Evolutionary conservation across 192 early-diverging fungal species (phyloP), one percentile per base, ranked within the genome.

Genomic region (Backusella psychrophila): DNA sequence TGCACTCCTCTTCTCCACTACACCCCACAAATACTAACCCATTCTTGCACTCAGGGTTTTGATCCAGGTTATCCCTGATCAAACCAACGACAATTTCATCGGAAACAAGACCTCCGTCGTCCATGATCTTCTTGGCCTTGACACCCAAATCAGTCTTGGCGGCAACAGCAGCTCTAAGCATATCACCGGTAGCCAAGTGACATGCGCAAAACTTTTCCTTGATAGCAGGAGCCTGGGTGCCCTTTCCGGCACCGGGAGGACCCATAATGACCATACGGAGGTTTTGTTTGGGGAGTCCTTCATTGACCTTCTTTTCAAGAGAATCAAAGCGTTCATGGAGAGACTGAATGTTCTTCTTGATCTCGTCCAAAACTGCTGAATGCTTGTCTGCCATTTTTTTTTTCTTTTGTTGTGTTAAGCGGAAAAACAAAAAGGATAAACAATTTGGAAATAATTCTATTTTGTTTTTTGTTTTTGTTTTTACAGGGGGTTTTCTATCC

Each of bases 121-220:
- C 98, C 97, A 99, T 98, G 83, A 99, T 90, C 90, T 96, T 96
- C 90, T 99, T 99, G 76, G 97, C 98, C 83, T 96, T 89, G 80
- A 95, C 85, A 71, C 97, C 97, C 71, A 97, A 89, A 80, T 90
- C 90, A 68, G 96, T 96, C 77, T 96, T 96, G 76, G 92, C 92
- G 7, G 91, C 76, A 71, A 99, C 96, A 71, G 96, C 97, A 41
- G 96, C 97, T 70, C 98, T 91, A 68, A 99, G 90, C 98, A 99
- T 99, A 83, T 99, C 98, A 79, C 96, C 96, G 34, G 98, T 99
- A 36, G 98, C 96, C 84, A 99, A 90, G 87, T 99, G 98, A 87
- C 97, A 98, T 63, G 94, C 89, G 81, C 94, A 95, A 88, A 90
- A 98, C 80, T 91, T 89, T 31, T 98, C 95, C 91, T 97, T 97